Base-by-base conservation (phyloP, 1,139 yeast species). In the Meyerozyma guilliermondii region DNA sequence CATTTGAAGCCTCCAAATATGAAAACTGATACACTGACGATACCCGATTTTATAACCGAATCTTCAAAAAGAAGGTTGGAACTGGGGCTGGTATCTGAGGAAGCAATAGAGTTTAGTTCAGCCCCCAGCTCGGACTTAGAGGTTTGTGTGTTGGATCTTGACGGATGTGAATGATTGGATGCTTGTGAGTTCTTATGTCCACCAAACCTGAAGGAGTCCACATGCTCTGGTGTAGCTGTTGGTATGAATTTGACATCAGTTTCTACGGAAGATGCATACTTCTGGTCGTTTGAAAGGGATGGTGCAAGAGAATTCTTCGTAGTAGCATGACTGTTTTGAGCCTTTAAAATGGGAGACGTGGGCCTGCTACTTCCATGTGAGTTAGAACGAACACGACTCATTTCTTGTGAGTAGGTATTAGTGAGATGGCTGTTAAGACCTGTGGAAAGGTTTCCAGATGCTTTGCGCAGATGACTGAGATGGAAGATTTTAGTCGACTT, bases 1-100 rank as follows among this genome's bases (percentile, higher is more conserved):
- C 53, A 42, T 10, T 47, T 44, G 46, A 72, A 72, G 3, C 78
- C 78, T 3, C 77, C 78, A 55, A 69, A 72, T 5, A 69, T 53
- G 47, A 64, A 71, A 0, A 72, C 59, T 8, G 65, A 54, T 5
- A 62, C 57, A 4, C 60, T 50, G 38, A 43, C 42, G 16, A 53
- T 42, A 2, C 57, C 60, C 1, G 59, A 46, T 35, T 55, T 50
- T 16, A 52, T 34, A n/a, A 46, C 43, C 4, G 47, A 22, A 30
- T 52, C 54, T 20, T 45, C 43, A 41, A 50, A 51, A 10, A 50
- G 20, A 17, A 47, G 39, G 20, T 45, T 40, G 30, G 43, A 36
- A 22, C 45, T 22, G 31, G 38, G 38, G 23, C 18, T 9, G 4
- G 38, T 33, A 33, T 33, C 36, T 4, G 36, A 33, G 10, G 36